These are phyloP conservation scores for Panaeolus papilionaceus DNA, from an alignment of 768 basidiomycete species.

Conservation along the genomic window DNA sequence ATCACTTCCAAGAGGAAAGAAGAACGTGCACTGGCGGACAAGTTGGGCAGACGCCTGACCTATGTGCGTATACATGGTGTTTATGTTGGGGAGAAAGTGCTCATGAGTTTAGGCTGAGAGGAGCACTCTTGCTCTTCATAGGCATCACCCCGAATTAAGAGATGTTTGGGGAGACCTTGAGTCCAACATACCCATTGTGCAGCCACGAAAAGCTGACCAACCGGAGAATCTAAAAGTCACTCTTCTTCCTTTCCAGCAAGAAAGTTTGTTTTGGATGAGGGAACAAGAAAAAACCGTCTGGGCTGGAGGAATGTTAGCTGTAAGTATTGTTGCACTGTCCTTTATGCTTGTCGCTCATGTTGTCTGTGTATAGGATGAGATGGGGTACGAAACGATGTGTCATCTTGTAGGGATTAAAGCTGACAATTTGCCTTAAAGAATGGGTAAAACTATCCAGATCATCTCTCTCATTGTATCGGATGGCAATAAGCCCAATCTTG, in stretches of 20 bases:
- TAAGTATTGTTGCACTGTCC: constrained; percentile 41
- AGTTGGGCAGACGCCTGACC: constrained; percentile 79
- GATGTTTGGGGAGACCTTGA: constrained; percentile 91
- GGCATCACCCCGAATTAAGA: constrained; percentile 79
- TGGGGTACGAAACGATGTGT: constrained; percentile 67
- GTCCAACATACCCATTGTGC: constrained; percentile 59
- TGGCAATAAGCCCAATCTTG: constrained; percentile 80
- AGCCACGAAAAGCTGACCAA: constrained; percentile 76
- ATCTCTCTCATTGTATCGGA: constrained; percentile 89
- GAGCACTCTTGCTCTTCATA: constrained; percentile 63
- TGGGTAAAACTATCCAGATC: constrained; percentile 98
- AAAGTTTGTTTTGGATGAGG: constrained; percentile 96
- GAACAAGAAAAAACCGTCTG: constrained; percentile 89
- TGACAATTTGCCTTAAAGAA: constrained; percentile 46
- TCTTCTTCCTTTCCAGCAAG: constrained; percentile 93
- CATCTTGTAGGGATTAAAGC: background rate
- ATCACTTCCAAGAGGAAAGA: constrained; percentile 46
- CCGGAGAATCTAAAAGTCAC: constrained; percentile 84
- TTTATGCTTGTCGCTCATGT: constrained; percentile 1
- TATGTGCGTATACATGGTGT: constrained; percentile 48
- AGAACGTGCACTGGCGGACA: constrained; percentile 52
- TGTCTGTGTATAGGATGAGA: constrained; percentile 69
- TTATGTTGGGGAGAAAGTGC: constrained; percentile 15
- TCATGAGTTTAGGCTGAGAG: constrained; percentile 66
- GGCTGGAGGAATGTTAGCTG: constrained; percentile 92